Evolutionary conservation across 495 filamentous ascomycete species (phyloP), one percentile per base, ranked within the genome.

Genomic region (Neurospora sp.): DNA sequence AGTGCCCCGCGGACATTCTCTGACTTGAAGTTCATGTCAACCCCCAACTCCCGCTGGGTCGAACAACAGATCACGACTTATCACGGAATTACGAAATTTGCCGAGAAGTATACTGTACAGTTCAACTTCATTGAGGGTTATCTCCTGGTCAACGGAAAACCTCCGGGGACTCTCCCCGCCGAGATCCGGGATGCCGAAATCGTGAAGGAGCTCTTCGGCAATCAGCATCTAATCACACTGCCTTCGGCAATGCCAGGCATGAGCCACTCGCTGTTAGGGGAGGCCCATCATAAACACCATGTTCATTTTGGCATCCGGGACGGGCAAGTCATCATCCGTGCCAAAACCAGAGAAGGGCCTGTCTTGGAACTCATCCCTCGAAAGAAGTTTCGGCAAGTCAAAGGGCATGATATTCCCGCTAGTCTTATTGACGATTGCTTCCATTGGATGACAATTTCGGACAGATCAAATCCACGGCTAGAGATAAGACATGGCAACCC

Each of bases 401-500:
- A 62, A 69, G 31, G 71, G 9, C 11, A 37, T 5, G 72, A 73
- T 5, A 39, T 73, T 40, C 72, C 72, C 3, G 41, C 70, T 4
- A 5, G 35, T 20, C 72, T 73, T 9, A 16, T 73, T 4, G 12
- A 71, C 3, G 41, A 40, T 69, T 73, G 69, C 69, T 39, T 70
- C 9, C 69, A 73, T 16, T 73, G 72, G 72, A 41, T 73, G 23
- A n/a, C 39, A 0, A 10, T 70, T 31, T 70, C 72, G 31, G 69
- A 70, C 39, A 66, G 1, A 35, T 1, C 31, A 37, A 35, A 66
- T 2, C 54, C 54, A 7, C 39, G 42, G 31, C 23, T 73, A 0
- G 69, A 73, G 35, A 71, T 73, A 5, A 70, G 31, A n/a, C 70
- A n/a, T 71, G 69, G 69, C 2, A 38, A 6, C 1, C 0, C 69